A percentile compares a stretch with the other conserved stretches of the same genome.
phyloP scores from a whole-genome alignment of 495 filamentous ascomycete genomes.

The Aspergillus coremiiformis region DNA sequence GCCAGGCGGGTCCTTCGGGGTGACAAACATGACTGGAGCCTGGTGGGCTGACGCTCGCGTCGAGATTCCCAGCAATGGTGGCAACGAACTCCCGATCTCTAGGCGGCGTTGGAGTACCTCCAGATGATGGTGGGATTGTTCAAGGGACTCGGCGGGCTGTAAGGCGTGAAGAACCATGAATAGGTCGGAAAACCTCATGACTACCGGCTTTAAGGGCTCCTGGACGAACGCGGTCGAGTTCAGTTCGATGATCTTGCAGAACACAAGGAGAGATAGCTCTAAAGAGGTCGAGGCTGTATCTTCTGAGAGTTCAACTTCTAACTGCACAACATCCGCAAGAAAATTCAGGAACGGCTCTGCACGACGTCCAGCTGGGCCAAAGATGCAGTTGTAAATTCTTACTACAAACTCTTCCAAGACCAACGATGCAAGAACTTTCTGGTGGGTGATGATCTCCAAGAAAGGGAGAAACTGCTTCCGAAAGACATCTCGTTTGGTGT shows the following conservation, averaged over 20 bases:
- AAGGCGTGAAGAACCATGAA: slow-evolving; percentile 4
- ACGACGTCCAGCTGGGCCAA: slow-evolving; percentile 41
- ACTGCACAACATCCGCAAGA: slow-evolving; percentile 19
- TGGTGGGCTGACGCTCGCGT: slow-evolving; percentile 15
- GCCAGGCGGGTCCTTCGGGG: slow-evolving; percentile 35
- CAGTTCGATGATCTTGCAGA: slow-evolving; percentile 22
- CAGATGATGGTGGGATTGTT: slow-evolving; percentile 10
- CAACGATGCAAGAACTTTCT: slow-evolving; percentile 44
- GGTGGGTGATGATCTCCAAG: slow-evolving; percentile 43
- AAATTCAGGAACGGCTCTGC: slow-evolving; percentile 35
- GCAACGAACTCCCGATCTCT: slow-evolving; percentile 32
- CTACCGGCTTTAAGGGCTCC: slow-evolving; percentile 14
- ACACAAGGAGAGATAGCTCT: slow-evolving; percentile 18
- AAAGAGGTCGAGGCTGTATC: slow-evolving; percentile 5
- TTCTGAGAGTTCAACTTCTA: neutral
- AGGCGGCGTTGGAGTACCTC: slow-evolving; percentile 25
- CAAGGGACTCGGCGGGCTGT: slow-evolving; percentile 1
- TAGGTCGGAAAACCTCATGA: slow-evolving; percentile 8
- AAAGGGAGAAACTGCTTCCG: slow-evolving; percentile 42
- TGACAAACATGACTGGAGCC: slow-evolving; percentile 32
- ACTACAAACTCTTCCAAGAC: slow-evolving; percentile 47
- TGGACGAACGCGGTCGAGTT: slow-evolving; percentile 27
- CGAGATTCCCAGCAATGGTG: slow-evolving; percentile 9
- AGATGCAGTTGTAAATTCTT: slow-evolving; percentile 52
- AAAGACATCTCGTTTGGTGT: slow-evolving; percentile 23